A percentile compares a stretch with the other conserved stretches of the same genome.
Conservation (phyloP, 495 filamentous ascomycete species). For the Xylaria acuta region DNA sequence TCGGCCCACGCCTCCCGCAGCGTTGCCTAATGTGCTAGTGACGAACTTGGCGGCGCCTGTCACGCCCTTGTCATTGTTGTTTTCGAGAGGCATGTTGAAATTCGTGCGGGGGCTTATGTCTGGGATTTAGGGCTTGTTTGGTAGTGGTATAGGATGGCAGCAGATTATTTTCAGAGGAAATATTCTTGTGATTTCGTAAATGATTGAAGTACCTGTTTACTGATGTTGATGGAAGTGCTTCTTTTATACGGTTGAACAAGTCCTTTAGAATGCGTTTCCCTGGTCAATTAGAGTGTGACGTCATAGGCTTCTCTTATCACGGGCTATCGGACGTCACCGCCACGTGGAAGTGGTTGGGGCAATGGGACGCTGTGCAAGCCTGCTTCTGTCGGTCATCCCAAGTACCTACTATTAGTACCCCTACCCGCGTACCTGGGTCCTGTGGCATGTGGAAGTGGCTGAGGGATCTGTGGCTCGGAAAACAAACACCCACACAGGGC, state of each 20-base stretch:
- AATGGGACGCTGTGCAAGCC: neutral
- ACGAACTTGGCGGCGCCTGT: conserved; percentile 70
- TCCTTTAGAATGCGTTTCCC: neutral
- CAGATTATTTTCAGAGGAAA: neutral
- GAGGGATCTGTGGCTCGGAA: no score
- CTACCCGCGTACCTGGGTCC: no score
- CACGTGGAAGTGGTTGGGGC: neutral
- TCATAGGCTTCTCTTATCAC: neutral
- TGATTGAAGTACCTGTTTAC: neutral
- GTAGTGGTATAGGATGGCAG: neutral
- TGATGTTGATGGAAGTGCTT: neutral
- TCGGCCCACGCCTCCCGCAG: conserved; percentile 61
- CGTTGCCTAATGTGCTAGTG: conserved; percentile 62
- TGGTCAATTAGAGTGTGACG: neutral
- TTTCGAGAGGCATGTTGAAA: conserved; percentile 38
- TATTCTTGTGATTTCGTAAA: neutral
- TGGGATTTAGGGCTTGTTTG: neutral
- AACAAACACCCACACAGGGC: no score
- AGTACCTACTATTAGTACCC: neutral
- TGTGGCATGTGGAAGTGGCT: no score
- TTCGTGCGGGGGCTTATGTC: neutral
- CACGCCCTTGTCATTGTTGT: conserved; percentile 60
- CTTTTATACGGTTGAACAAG: neutral
- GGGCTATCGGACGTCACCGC: conserved; percentile 21
- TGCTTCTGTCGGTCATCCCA: conserved; percentile 2